A percentile compares a stretch with the other conserved stretches of the same genome.
phyloP scores from a whole-genome alignment of 495 filamentous ascomycete genomes.

The Cetradonia linearis region DNA sequence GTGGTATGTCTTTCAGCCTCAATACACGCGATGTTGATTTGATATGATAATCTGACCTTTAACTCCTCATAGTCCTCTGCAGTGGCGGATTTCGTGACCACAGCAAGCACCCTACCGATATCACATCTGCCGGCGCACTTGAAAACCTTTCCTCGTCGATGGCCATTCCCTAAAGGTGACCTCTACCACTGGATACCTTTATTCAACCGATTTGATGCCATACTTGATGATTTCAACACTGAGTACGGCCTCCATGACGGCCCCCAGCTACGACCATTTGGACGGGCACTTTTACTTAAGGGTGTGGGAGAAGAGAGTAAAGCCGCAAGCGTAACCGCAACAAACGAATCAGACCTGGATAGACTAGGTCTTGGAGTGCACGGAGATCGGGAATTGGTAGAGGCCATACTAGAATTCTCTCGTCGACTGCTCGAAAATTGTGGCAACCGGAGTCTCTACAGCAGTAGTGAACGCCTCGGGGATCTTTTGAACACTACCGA shows the following conservation, averaged over 20 bases:
- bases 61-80: conserved; percentile 61
- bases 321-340: conserved; percentile 27
- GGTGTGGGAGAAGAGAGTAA: conserved; percentile 37
- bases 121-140: conserved; percentile 68
- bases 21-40: background rate
- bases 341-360: conserved; percentile 40
- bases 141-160: conserved; percentile 68
- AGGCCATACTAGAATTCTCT: conserved; percentile 74
- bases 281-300: conserved; percentile 49
- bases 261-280: conserved; percentile 68
- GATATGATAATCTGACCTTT: conserved; percentile 9
- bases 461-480: conserved; percentile 78
- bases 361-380: conserved; percentile 54
- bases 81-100: conserved; percentile 64
- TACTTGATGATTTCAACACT: conserved; percentile 69
- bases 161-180: conserved; percentile 95
- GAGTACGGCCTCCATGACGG: conserved; percentile 74
- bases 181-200: conserved; percentile 97
- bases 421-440: conserved; percentile 82
- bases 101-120: conserved; percentile 57
- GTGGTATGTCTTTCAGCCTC: conserved; percentile 52
- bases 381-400: conserved; percentile 69
- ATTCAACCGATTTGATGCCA: conserved; percentile 84
- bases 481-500: conserved; percentile 81
- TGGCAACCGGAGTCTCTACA: conserved; percentile 93